A percentile compares a stretch with the other conserved stretches of the same genome.
Evolutionary conservation across 2,329 filamentous ascomycete species (phyloP).

Genomic region (Delphinella strobiligena): DNA sequence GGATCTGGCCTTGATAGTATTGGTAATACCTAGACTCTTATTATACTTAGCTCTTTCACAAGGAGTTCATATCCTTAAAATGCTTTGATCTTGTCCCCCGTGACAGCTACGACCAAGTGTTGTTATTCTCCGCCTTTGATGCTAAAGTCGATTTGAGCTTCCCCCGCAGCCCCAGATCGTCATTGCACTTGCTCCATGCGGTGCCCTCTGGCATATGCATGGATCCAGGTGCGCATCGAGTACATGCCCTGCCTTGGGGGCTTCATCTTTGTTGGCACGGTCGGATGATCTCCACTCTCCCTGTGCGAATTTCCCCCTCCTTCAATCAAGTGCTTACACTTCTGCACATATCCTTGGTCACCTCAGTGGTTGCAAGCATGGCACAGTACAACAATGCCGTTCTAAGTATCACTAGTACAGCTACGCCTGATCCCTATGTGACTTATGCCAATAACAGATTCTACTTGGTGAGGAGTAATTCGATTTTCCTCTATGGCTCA

Average conservation of each 20-base stretch:
- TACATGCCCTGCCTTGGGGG: too few species aligned
- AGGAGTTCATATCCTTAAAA: not conserved
- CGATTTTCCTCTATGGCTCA: not conserved
- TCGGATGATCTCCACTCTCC: too few species aligned
- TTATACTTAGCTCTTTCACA: not conserved
- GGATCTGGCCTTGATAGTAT: not conserved
- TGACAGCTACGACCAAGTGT: too few species aligned
- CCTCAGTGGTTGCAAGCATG: not conserved
- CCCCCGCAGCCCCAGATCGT: too few species aligned
- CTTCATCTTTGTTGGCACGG: too few species aligned
- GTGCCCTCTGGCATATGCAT: too few species aligned
- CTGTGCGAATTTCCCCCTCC: too few species aligned
- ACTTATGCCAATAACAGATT: slow-evolving; percentile 29
- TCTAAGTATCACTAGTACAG: slow-evolving; percentile 27
- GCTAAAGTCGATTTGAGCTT: too few species aligned
- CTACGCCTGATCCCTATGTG: slow-evolving; percentile 34
- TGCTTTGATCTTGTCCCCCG: not conserved
- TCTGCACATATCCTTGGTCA: too few species aligned
- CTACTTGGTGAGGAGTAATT: slow-evolving; percentile 24
- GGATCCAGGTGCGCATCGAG: too few species aligned
- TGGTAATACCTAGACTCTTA: not conserved
- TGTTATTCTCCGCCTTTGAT: too few species aligned
- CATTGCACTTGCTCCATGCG: too few species aligned
- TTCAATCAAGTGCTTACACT: not conserved
- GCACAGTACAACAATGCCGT: slow-evolving; percentile 22